These are phyloP conservation scores for Pythium vanterpoolii DNA, from an alignment of 352 stramenopile genomes.

Conservation along the genomic window DNA sequence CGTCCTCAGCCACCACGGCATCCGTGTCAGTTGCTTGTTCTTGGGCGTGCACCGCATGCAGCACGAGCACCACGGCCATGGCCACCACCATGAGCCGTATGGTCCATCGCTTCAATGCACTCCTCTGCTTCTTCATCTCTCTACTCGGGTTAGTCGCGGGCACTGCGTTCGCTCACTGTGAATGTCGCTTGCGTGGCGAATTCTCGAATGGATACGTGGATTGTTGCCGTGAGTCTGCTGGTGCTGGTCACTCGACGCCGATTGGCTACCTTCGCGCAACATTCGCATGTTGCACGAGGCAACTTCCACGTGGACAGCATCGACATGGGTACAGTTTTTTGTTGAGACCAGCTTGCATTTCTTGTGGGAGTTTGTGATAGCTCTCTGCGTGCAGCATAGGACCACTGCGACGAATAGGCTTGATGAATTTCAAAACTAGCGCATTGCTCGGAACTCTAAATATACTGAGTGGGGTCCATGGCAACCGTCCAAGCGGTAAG, in stretches of 20 bases:
- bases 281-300: constrained; percentile 13
- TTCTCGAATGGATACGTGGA: constrained; percentile 30
- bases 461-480: no score
- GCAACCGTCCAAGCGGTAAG: no score
- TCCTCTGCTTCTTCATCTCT: neutral
- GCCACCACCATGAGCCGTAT: constrained; percentile 10
- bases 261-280: constrained; percentile 23
- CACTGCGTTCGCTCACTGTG: neutral
- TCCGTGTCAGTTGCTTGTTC: neutral
- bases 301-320: constrained; percentile 25
- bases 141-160: neutral
- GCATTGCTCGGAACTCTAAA: no score
- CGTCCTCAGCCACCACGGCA: constrained; percentile 3
- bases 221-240: no score
- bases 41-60: constrained; percentile 8
- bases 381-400: neutral
- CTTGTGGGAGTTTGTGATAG: constrained; percentile 3
- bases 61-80: constrained; percentile 1
- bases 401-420: no score
- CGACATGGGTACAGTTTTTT: constrained; percentile 21
- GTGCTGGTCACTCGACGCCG: neutral
- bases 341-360: neutral
- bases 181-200: constrained; percentile 9
- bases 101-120: constrained; percentile 1
- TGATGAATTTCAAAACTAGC: neutral